Base-by-base conservation (phyloP, 495 filamentous ascomycete genomes). In the Penicillium waksmanii region DNA sequence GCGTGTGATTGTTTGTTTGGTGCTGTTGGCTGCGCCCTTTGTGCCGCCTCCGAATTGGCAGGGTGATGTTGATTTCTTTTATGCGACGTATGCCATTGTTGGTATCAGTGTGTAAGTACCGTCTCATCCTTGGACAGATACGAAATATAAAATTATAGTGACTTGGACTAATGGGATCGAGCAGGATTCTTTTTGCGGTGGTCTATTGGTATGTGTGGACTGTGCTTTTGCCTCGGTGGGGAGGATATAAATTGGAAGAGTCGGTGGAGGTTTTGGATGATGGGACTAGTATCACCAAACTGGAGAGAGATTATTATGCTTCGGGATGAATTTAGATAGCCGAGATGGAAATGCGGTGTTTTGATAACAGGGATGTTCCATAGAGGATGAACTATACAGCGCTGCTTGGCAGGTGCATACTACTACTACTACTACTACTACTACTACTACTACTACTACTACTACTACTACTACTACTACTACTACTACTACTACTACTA, bases 181-280 rank as follows among this genome's bases (percentile, higher is more conserved):
- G 17, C 55, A 89, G 86, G 60, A 72, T 90, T 27, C 13, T 82
- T 3, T 86, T 88, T 53, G 87, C 80, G 0, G 69, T 87, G 10
- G 5, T 87, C 0, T 92, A 92, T 69, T 92, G 88, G 89, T 84
- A 88, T 60, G 60, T 90, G 51, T 90, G 86, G 86, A 88, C 85
- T 5, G 76, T 84, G 5, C 58, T 86, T 33, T 66, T 92, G 33
- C 89, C 89, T 42, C 73, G 75, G 47, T 73, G 84, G 63, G 83
- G 82, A 48, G 71, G 74, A 1, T 89, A 89, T 67, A 77, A 66
- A 49, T 76, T 89, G 15, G 86, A 85, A 56, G 80, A 87, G 63
- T 81, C 84, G 62, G 72, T 71, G 19, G 84, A 83, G 40, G 75
- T 84, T 1, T 62, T 87, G 23, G 76, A 79, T 53, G 87, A 86